Conservation (phyloP, 257 asterid genomes). For the Buddleja alternifolia region DNA sequence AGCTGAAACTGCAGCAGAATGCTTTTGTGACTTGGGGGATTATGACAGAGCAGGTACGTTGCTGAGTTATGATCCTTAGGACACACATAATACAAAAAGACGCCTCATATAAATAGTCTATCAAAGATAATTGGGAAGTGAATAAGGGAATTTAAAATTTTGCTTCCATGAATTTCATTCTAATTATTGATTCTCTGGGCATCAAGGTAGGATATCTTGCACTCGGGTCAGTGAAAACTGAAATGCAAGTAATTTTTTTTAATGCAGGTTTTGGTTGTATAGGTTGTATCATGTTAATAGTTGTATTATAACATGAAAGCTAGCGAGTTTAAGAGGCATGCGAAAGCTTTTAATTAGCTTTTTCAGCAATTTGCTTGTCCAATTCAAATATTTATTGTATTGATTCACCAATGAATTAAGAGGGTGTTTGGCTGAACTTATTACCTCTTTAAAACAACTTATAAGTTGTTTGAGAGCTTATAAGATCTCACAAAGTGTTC, state of each 20-base stretch:
- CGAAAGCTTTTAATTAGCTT: neutral
- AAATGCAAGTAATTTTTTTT: too few relatives aligned
- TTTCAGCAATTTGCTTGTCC: neutral
- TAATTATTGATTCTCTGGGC: neutral
- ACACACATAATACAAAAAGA: neutral
- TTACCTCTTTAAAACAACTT: too few relatives aligned
- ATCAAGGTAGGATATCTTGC: neutral
- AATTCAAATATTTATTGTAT: neutral
- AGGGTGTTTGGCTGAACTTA: too few relatives aligned
- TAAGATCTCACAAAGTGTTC: too few relatives aligned
- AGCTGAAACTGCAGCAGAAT: slow-evolving; percentile 62
- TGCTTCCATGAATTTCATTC: neutral
- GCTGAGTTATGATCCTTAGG: neutral
- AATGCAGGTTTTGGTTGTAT: too few relatives aligned
- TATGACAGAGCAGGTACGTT: slow-evolving; percentile 59
- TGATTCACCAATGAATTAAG: neutral
- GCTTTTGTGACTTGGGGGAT: slow-evolving; percentile 63
- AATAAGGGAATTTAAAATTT: neutral
- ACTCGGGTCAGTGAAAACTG: too few relatives aligned
- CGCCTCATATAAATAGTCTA: neutral
- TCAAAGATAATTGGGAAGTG: neutral
- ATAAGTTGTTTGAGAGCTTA: too few relatives aligned
- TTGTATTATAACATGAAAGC: too few relatives aligned
- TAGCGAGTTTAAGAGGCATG: too few relatives aligned
- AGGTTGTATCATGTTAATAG: too few relatives aligned